Base-by-base conservation (phyloP, 2,329 filamentous ascomycete species). In the Colletotrichum sp. region DNA sequence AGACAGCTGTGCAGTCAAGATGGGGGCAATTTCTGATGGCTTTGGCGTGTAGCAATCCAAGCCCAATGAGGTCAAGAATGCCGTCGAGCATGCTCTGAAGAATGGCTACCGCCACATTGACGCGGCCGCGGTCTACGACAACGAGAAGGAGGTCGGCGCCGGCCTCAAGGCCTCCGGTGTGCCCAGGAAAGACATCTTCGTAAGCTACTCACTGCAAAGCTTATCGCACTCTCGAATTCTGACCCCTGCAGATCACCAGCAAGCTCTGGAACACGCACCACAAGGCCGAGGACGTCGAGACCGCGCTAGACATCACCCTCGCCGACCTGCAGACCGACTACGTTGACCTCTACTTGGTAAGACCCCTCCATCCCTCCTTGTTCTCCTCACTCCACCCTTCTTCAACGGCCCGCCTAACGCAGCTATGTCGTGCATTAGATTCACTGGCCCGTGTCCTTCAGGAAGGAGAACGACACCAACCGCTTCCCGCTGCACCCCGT, bases 111-210 rank as follows among this genome's bases (percentile, higher is more conserved):
- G 90, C 67, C 90, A 92, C 80, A 90, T 92, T 78, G 89, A 90
- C 81, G 91, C 90, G 76, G 91, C 92, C 64, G 87, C 92, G 73
- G 91, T 91, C 59, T 94, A 94, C 80, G 90, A 90, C 80, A 94
- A 94, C 80, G 92, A 90, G 79, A 82, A 84, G 4, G 89, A 90
- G 79, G 88, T 90, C 30, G 89, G 89, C 22, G 81, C 84, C 32
- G 89, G 88, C 26, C 89, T 91, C 81, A 86, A 86, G 76, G 84
- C 77, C 10, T 79, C 79, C 1, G 86, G 85, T 15, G 86, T 92
- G 4, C 85, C 87, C 34, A 86, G 90, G 26, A 83, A 87, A 71
- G 87, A 92, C 78, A 88, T 92, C 79, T 92, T 78, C n/a, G 67
- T 77, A 28, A 39, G 74, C 10, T 8, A 6, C 28, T 12, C 16